Evolutionary conservation across 2,329 filamentous ascomycete genomes (phyloP), one percentile per base, ranked within the genome.

Genomic region (Capronia coronata): DNA sequence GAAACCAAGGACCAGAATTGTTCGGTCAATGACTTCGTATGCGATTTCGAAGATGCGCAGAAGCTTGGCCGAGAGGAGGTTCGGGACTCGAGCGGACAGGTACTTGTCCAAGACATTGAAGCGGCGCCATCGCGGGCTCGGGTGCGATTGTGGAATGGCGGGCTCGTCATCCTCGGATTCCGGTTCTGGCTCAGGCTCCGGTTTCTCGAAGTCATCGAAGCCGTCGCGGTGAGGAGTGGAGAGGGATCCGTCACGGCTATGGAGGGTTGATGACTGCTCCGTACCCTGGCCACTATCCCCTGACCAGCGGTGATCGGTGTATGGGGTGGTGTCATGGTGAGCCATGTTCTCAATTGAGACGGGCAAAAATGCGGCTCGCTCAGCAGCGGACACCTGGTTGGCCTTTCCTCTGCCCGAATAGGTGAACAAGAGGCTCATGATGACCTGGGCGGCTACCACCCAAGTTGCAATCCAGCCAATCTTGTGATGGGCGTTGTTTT

Each of bases 401-500:
- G 68, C 63, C 43, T 65, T 68, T 48, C 75, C 65, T 19, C 67
- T 67, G 13, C 75, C 74, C 3, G 77, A 74, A 53, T 85, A 78
- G 35, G 75, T 70, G 45, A 82, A 81, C 40, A 87, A 68, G 47
- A 88, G 64, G 42, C 80, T 79, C 64, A 94, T 71, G 32, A 84
- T 61, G 13, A 84, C 75, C 70, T 95, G 91, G 0, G 77, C 80
- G 45, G 75, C 75, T 9, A 86, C 75, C 2, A 90, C 73, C 74
- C 80, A 85, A 2, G 85, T 91, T 23, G 84, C 76, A 35, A 87
- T 74, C 91, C 91, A 97, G 47, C 89, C 89, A 37, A 91, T 76
- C 66, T 86, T 89, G 71, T 89, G 83, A 66, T 96, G 90, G n/a
- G 84, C 79, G 64, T 94, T 94, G 64, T 86, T 83, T 25, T 82